Evolutionary conservation across 2,329 filamentous ascomycete species (phyloP), one percentile per base, ranked within the genome.

Genomic region (Tolypocladium endophyticum): DNA sequence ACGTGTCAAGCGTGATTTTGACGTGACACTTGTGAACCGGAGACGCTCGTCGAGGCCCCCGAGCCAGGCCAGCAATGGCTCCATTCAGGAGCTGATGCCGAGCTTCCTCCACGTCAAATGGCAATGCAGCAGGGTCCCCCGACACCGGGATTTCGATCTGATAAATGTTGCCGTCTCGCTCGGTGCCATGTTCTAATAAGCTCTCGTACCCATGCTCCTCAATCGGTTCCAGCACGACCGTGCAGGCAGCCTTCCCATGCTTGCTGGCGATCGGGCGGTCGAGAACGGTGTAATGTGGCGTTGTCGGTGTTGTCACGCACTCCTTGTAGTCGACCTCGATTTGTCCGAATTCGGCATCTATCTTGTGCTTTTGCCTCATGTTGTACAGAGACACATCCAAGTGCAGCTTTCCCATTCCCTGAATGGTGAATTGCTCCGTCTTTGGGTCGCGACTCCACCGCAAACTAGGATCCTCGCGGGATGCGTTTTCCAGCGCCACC

Each of bases 261-360:
- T 91, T 93, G 53, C 91, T 89, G 8, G 89, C 90, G 25, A 97
- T 84, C 5, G 88, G 85, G 52, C 87, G 87, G 66, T 97, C 91
- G 68, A 92, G 92, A 5, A 86, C 76, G 58, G 83, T 81, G 30
- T 81, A 83, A 43, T 86, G 80, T 0, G 82, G 75, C 0, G 71
- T 70, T 0, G 86, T 87, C 0, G 80, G 67, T 3, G 77, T 76
- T 0, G 85, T 83, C 12, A 94, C 77, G 55, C 87, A 88, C 75
- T 99, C 94, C 59, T 95, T 88, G 74, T 97, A 99, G 65, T 95
- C 92, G 61, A 99, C 96, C 67, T 96, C 90, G 63, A 99, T 96
- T 58, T 86, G 87, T 16, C 93, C 92, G 78, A 96, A 96, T 77
- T 86, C 63, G 80, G 92, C 81, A 85, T 96, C 72, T 79, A 81